These are phyloP conservation scores for Toxicodendron radicans DNA, from an alignment of 345 rosid genomes.

Conservation along the genomic window DNA sequence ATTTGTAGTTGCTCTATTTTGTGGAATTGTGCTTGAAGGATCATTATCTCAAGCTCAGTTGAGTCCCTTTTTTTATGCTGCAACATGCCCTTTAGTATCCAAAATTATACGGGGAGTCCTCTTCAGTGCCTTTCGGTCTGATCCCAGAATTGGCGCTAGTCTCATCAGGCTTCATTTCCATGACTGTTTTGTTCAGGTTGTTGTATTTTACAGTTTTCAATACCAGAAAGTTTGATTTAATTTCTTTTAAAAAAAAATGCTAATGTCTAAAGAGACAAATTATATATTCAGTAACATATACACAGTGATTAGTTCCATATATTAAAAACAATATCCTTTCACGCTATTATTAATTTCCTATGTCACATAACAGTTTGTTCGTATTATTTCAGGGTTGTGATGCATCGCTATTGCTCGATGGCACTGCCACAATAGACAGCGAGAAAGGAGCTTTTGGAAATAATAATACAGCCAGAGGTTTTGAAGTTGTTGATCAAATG, in stretches of 20 bases:
- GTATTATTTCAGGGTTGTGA: constrained; percentile 51
- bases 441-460: constrained; percentile 55
- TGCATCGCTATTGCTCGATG: constrained; percentile 54
- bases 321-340: too few relatives aligned
- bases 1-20: not conserved
- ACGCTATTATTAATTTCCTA: not conserved
- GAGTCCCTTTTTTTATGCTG: constrained; percentile 30
- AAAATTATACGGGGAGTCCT: constrained; percentile 24
- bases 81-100: constrained; percentile 30
- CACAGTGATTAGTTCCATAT: too few relatives aligned
- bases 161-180: constrained; percentile 51
- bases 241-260: too few relatives aligned
- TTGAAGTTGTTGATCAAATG: constrained; percentile 48
- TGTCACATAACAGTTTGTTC: not conserved
- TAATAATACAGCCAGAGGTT: constrained; percentile 57
- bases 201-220: too few relatives aligned
- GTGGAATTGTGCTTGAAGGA: constrained; percentile 19
- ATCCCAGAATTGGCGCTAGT: constrained; percentile 40
- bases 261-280: too few relatives aligned
- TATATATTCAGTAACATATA: too few relatives aligned
- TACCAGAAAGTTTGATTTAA: too few relatives aligned
- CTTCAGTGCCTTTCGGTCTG: constrained; percentile 19
- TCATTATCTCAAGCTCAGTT: constrained; percentile 26
- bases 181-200: constrained; percentile 44
- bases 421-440: constrained; percentile 28